Base-by-base conservation (phyloP, 2,329 filamentous ascomycete genomes). In the Cercospora brassicicola region DNA sequence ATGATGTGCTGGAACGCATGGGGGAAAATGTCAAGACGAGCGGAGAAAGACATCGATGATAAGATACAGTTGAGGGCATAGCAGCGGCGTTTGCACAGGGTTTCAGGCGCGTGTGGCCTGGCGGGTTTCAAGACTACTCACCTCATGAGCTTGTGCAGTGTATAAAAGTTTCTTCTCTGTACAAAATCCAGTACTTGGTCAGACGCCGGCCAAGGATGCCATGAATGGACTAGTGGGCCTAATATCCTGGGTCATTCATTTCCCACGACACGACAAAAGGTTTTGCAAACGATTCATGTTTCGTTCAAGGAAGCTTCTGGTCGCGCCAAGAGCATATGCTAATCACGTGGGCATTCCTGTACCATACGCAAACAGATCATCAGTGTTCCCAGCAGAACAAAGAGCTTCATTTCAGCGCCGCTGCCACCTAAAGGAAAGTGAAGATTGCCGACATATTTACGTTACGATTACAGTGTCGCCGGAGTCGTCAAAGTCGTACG, bases 31-130 rank as follows among this genome's bases (percentile, higher is more conserved):
- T 31, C 28, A 36, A 36, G 0, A 6, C 55, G 55, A 6, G 30
- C 2, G n/a, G 28, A 2, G 28, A 2, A 1, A 59, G 31, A 59
- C 2, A 2, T 26, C 1, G 2, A 59, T 59, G 55, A 36, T 1
- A 59, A 59, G 55, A 59, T 59, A 59, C 55, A 59, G 55, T 33
- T 55, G 18, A 20, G 2, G 55, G 55, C 30, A 59, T 59, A 18
- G 55, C 28, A 59, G 31, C 55, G 55, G 55, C 55, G 28, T 59
- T 59, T 36, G 55, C 30, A 59, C 55, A 59, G 55, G 28, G n/a
- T 2, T 59, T 59, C 0, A n/a, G 28, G 23, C 9, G 55, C 28
- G 55, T 11, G 36, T 59, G 55, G 28, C 55, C 30, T 15, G 23
- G 36, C 36, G 36, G 36, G 15, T n/a, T 18, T 11, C 11, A 26